Evolutionary conservation across 208 protist genomes (phyloP), one percentile per base, ranked within the genome.

Genomic region (Leishmania amazonensis): DNA sequence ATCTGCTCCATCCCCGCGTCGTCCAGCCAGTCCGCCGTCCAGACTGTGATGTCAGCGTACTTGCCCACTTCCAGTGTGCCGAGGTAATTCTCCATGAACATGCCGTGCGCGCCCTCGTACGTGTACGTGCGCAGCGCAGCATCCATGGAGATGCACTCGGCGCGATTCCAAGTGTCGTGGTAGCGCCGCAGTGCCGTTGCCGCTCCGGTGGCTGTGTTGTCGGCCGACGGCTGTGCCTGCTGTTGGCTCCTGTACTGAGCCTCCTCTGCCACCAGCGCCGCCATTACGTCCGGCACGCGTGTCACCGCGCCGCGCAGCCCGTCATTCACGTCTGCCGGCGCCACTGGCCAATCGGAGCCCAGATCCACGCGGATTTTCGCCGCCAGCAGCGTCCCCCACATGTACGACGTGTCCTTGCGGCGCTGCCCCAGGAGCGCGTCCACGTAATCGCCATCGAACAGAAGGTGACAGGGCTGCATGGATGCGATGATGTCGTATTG

Each of bases 271-370:
- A 81, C 86, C 60, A 91, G 80, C 45, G 83, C 81, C 53, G 81
- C 67, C 89, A 92, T 92, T 71, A 91, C 88, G 54, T 93, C 85
- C 24, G 89, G 89, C 68, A 91, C 88, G 49, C 90, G 86, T 51
- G 88, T 85, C 42, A 96, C 85, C 17, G 90, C 88, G 19, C 85
- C 90, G 53, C 89, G 85, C 54, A 96, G 89, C 47, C 85, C 85
- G 76, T 90, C 85, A 57, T 86, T 81, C 42, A 88, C 75, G 76
- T 92, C 85, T 8, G 89, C 87, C 60, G 87, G 84, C 38, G 85
- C 89, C n/a, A 96, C 89, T 13, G 84, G 87, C 90, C 90, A 93
- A 88, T 94, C 92, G 2, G 90, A 90, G 42, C 93, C 90, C 51
- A 93, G 75, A 47, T 81, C 84, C 19, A 93, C 88, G 62, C 73